These are phyloP conservation scores for Microbotryum intermedium DNA, from an alignment of 1,284 basidiomycete species.

Conservation along the genomic window DNA sequence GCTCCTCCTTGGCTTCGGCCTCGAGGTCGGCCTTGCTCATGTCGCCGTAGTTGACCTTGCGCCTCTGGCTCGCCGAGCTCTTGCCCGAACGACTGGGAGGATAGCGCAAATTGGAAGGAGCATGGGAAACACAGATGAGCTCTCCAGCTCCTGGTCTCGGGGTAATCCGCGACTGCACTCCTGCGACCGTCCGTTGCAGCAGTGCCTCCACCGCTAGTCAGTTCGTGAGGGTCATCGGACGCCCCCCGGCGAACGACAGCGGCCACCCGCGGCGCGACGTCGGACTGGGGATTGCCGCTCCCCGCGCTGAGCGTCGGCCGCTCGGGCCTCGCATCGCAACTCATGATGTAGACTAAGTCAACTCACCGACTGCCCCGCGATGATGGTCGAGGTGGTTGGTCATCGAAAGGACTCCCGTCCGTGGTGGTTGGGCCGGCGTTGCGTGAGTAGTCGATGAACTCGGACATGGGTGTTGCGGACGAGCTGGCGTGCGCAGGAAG, in stretches of 20 bases:
- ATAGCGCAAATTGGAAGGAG: too few species aligned
- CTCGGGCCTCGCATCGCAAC: too few species aligned
- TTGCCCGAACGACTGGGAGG: not conserved
- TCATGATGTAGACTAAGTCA: too few species aligned
- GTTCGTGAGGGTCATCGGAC: not conserved
- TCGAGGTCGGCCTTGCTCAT: slow-evolving; percentile 8
- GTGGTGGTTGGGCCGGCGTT: too few species aligned
- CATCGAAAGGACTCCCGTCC: too few species aligned
- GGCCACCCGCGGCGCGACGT: not conserved
- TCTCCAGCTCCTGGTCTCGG: not conserved
- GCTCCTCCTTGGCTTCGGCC: slow-evolving; percentile 9
- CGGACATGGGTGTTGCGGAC: too few species aligned
- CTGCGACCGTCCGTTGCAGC: not conserved
- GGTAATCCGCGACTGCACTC: not conserved
- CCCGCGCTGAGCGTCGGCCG: not conserved
- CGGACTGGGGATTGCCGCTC: not conserved
- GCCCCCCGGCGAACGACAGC: not conserved
- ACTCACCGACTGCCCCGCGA: too few species aligned
- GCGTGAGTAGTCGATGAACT: too few species aligned
- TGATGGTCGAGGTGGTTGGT: too few species aligned
- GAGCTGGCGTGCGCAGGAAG: too few species aligned
- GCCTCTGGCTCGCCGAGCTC: not conserved
- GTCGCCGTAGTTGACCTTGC: slow-evolving; percentile 10
- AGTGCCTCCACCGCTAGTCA: not conserved
- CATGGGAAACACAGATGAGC: too few species aligned